Evolutionary conservation across 192 early-diverging fungal genomes (phyloP), one percentile per base, ranked within the genome.

Genomic region (Linnemannia schmuckeri): DNA sequence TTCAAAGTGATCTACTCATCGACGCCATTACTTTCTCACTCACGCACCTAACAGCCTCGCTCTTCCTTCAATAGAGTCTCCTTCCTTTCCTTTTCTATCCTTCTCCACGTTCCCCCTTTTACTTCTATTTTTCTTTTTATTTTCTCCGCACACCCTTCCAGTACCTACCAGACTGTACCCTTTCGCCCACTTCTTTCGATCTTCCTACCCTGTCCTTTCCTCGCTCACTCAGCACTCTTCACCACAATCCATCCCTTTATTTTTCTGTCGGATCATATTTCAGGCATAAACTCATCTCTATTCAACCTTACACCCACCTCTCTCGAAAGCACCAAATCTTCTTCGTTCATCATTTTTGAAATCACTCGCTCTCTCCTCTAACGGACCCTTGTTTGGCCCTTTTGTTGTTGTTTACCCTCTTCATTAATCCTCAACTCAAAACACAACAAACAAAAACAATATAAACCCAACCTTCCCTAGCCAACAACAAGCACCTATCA

Each of bases 401-500:
- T 27, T 30, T 63, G 24, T 30, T 24, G n/a, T 63, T 63, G 57
- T 30, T 12, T 0, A 30, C 10, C 27, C 27, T 7, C n/a, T 55
- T 55, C 47, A 49, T 8, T 49, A 49, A n/a, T 10, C 27, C 27
- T 30, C 57, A 63, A 27, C 57, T 63, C 57, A 63, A 63, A n/a
- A 63, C 10, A 63, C 57, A 63, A 27, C 57, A 6, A 30, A 63
- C 57, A 63, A 63, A 66, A 30, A 57, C 24, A 61, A 12, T n/a
- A 30, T 8, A 46, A 15, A 52, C 49, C 15, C 49, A 52, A 52
- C 20, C 5, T 52, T 52, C 17, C 20, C 17, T 3, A 22, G 17
- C 49, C 49, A 52, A 52, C 49, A 52, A 52, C 30, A 66, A 66
- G n/a, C 61, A 9, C 35, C 63, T 18, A 77, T 77, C 76, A 63